phyloP scores from a whole-genome alignment of 148 eudicot species.

The Linanthus parryae region DNA sequence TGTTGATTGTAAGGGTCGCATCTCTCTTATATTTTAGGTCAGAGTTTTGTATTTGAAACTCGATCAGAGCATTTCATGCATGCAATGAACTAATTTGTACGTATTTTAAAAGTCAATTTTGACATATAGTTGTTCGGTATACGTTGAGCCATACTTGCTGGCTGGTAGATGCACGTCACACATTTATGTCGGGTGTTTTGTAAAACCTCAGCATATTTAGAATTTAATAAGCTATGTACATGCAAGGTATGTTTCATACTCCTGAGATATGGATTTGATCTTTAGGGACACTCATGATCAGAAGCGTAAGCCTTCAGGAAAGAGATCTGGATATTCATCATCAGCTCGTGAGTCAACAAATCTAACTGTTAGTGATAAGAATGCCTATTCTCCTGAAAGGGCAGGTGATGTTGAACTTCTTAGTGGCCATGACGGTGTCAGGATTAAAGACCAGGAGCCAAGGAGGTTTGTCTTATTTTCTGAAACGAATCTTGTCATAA shows the following conservation, averaged over 20 bases:
- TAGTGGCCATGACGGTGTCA: constrained; percentile 23
- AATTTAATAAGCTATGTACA: too few species aligned
- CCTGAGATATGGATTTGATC: constrained; percentile 12
- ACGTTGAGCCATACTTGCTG: too few species aligned
- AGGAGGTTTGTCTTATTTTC: constrained; percentile 32
- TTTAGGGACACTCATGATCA: constrained; percentile 41
- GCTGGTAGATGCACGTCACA: too few species aligned
- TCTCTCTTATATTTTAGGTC: too few species aligned
- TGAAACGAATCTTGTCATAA: not conserved
- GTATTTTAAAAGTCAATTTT: too few species aligned
- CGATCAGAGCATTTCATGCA: too few species aligned
- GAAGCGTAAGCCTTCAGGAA: constrained; percentile 33
- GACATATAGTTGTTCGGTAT: too few species aligned
- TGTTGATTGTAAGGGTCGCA: not conserved
- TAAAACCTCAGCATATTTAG: too few species aligned
- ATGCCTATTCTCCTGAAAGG: constrained; percentile 30
- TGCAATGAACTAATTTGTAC: too few species aligned
- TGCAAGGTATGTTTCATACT: too few species aligned
- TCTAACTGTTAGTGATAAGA: constrained; percentile 13
- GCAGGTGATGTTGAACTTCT: constrained; percentile 13
- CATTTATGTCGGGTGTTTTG: too few species aligned
- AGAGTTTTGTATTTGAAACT: too few species aligned
- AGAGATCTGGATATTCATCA: constrained; percentile 21
- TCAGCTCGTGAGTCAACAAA: constrained; percentile 16
- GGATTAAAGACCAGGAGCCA: constrained; percentile 28